These are phyloP conservation scores for Sphenostylis stenocarpa DNA, from an alignment of 306 rosid species.

Conservation along the genomic window DNA sequence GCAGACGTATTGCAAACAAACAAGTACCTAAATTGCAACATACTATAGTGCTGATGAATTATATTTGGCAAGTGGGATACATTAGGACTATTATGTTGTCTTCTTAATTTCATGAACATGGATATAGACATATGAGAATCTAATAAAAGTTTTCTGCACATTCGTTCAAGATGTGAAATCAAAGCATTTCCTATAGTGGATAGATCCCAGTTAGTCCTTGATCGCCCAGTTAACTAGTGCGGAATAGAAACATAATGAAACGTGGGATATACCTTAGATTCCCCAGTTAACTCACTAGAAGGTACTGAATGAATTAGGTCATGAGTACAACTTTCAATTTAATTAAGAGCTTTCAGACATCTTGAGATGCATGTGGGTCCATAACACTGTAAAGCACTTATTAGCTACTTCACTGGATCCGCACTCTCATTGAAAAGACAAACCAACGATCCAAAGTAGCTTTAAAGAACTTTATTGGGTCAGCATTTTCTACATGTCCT, in stretches of 20 bases:
- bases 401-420: constrained; percentile 2
- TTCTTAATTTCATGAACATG: background rate
- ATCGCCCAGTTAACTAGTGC: background rate
- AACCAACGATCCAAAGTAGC: constrained; percentile 36
- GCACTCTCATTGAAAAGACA: constrained; percentile 30
- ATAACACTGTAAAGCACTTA: constrained; percentile 35
- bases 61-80: background rate
- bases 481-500: constrained; percentile 14
- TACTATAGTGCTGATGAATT: background rate
- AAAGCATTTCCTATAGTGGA: background rate
- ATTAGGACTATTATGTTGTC: background rate
- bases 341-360: background rate
- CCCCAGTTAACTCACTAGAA: background rate
- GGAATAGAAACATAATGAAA: background rate
- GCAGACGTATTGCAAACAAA: background rate
- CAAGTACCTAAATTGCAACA: background rate
- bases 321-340: constrained; percentile 24
- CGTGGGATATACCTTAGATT: background rate
- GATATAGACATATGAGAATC: background rate
- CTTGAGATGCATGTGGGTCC: constrained; percentile 5
- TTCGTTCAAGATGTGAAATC: background rate
- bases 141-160: background rate
- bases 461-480: constrained; percentile 17
- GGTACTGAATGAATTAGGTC: constrained; percentile 19
- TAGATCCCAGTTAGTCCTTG: background rate